Evolutionary conservation across 495 filamentous ascomycete species (phyloP), one percentile per base, ranked within the genome.

Genomic region (Penicillium angulare): DNA sequence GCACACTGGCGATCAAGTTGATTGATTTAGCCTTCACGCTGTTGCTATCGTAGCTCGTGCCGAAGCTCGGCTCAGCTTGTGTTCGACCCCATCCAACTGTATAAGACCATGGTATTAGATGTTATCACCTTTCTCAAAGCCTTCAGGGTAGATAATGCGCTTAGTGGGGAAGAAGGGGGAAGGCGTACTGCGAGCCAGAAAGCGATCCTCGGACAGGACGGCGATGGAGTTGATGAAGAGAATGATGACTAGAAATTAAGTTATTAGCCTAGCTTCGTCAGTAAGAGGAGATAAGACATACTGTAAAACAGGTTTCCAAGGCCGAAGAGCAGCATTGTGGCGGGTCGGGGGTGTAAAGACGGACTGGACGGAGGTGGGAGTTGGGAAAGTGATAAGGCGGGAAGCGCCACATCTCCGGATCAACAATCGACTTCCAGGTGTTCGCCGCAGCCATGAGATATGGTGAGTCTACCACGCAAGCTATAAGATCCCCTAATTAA

Each of bases 141-240:
- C 27, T 31, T 31, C n/a, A n/a, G n/a, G n/a, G n/a, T n/a, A n/a
- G n/a, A n/a, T n/a, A n/a, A n/a, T n/a, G n/a, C n/a, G n/a, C n/a
- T 33, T 8, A 9, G 32, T 21, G 21, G 35, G 55, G 27, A 34
- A 29, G 45, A 36, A 43, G 31, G 43, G 41, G 49, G 36, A 40
- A 26, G 42, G 73, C 84, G 58, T 86, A 95, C 90, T 93, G 60
- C 95, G 84, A 43, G 95, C 93, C 43, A 98, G 86, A 69, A 98
- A 98, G 24, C 95, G 85, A 74, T 98, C 93, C 82, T 98, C 92
- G 60, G 91, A 96, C 42, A 97, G 86, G 70, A 98, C 85, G 43
- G 91, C 89, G 65, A 97, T 89, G 33, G 89, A 89, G 73, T 98
- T 98, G 64, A 92, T 83, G 65, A 97, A 80, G 63, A 98, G 87